Evolutionary conservation across 441 rosid genomes (phyloP).

Genomic region (Melastoma candidum): DNA sequence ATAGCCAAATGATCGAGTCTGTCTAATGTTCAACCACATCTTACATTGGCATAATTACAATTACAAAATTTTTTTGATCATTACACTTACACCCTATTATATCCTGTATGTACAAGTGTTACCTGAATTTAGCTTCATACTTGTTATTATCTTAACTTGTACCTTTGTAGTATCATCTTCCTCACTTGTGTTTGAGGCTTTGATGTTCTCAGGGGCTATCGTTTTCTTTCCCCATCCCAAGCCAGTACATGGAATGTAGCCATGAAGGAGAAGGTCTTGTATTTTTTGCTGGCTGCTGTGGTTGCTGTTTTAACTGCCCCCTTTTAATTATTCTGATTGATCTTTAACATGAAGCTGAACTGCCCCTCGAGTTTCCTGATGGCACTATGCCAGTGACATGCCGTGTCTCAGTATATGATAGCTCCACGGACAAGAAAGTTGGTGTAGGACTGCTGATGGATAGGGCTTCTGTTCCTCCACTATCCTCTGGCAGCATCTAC

Average conservation of each 20-base stretch:
- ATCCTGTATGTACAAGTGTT: slow-evolving; percentile 51
- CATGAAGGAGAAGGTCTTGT: slow-evolving; percentile 69
- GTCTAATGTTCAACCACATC: too few relatives aligned
- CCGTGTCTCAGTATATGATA: slow-evolving; percentile 80
- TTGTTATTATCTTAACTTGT: background rate
- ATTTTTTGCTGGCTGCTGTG: background rate
- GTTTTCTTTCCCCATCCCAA: slow-evolving; percentile 90
- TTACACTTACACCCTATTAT: slow-evolving; percentile 53
- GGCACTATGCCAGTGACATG: slow-evolving; percentile 97
- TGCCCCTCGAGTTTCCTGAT: slow-evolving; percentile 94
- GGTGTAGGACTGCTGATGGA: slow-evolving; percentile 83
- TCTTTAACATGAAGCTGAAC: slow-evolving; percentile 45
- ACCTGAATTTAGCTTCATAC: slow-evolving; percentile 2
- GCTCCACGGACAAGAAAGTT: slow-evolving; percentile 76
- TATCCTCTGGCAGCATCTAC: slow-evolving; percentile 70
- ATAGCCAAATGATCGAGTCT: too few relatives aligned
- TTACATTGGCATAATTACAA: too few relatives aligned
- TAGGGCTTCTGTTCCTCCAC: slow-evolving; percentile 78
- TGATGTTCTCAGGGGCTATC: slow-evolving; percentile 59
- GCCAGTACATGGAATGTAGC: slow-evolving; percentile 76
- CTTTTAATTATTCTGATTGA: background rate
- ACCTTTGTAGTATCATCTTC: slow-evolving; percentile 2
- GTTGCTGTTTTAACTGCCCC: background rate
- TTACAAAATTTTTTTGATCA: too few relatives aligned
- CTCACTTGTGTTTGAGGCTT: slow-evolving; percentile 1